A percentile compares a stretch with the other conserved stretches of the same genome.
Conservation (phyloP, 208 protist species). For the Leishmania aethiopica region DNA sequence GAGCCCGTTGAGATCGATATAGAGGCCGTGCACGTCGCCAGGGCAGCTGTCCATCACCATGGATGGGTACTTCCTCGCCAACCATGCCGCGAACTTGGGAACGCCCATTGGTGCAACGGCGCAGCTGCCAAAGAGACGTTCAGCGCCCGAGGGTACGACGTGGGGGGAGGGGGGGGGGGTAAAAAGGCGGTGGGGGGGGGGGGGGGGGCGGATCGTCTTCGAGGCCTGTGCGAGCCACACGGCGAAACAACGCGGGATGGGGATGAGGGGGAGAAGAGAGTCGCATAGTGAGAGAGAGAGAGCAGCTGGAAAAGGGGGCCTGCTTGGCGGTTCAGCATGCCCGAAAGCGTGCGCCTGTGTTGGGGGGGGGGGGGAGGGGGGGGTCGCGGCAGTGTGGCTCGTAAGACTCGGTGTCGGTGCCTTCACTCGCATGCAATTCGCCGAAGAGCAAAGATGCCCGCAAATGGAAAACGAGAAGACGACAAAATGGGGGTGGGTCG, state of each 20-base stretch:
- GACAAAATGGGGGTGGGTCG: neutral
- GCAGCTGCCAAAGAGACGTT: neutral
- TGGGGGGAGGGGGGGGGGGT: too few species aligned
- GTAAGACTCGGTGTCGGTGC: neutral
- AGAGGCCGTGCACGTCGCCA: constrained; percentile 81
- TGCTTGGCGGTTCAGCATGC: too few species aligned
- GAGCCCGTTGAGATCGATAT: constrained; percentile 95
- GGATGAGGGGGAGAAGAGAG: neutral
- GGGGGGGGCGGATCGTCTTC: too few species aligned
- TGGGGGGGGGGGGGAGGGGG: neutral
- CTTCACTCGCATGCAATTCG: neutral
- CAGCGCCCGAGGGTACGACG: neutral
- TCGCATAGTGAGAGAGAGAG: neutral
- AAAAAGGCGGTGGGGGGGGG: neutral
- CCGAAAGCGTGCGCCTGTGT: neutral
- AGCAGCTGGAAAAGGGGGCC: neutral
- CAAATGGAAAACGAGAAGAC: neutral
- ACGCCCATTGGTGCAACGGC: constrained; percentile 59
- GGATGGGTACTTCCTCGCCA: constrained; percentile 78
- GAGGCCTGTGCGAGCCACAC: too few species aligned
- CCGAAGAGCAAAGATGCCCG: neutral
- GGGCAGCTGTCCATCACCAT: constrained; percentile 56
- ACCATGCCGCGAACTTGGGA: constrained; percentile 83
- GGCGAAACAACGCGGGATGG: neutral
- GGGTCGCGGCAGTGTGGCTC: neutral